phyloP scores from a whole-genome alignment of 2,329 filamentous ascomycete species.

The Colletotrichum orchidophilum region DNA sequence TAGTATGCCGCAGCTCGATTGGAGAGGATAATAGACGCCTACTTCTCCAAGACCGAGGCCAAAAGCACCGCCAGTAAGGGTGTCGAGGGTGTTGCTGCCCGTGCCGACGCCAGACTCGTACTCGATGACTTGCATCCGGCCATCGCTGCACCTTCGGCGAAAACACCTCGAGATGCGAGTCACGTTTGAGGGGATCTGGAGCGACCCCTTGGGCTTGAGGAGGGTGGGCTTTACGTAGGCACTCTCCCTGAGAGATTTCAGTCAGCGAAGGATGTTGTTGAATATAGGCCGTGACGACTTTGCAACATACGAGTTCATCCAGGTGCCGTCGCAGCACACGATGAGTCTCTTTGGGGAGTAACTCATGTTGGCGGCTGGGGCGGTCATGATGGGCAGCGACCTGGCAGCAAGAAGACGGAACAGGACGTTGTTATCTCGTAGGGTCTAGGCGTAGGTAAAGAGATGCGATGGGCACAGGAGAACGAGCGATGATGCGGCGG shows the following conservation, averaged over 20 bases:
- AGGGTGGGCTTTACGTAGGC: constrained; percentile 53
- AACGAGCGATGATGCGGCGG: not conserved
- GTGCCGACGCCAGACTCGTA: constrained; percentile 71
- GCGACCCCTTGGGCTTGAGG: constrained; percentile 47
- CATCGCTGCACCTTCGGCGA: constrained; percentile 59
- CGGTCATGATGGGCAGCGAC: not conserved
- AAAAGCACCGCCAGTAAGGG: constrained; percentile 63
- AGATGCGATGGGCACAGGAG: not conserved
- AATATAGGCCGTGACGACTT: too few relatives aligned
- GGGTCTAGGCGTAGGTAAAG: not conserved
- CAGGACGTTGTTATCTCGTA: not conserved
- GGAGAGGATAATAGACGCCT: constrained; percentile 17
- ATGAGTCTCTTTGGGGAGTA: constrained; percentile 55
- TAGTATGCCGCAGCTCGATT: not conserved
- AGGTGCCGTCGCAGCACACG: constrained; percentile 63
- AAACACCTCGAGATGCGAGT: constrained; percentile 68
- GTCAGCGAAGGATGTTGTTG: not conserved
- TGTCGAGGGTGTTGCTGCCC: constrained; percentile 58
- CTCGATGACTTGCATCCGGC: constrained; percentile 65
- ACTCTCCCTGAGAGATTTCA: constrained; percentile 47
- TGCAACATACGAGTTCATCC: constrained; percentile 55
- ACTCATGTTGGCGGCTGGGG: not conserved
- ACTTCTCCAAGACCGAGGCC: constrained; percentile 64
- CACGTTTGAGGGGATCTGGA: constrained; percentile 67
- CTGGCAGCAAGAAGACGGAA: not conserved